Evolutionary conservation across 306 rosid species (phyloP).

Genomic region (Lathyrus oleraceus): DNA sequence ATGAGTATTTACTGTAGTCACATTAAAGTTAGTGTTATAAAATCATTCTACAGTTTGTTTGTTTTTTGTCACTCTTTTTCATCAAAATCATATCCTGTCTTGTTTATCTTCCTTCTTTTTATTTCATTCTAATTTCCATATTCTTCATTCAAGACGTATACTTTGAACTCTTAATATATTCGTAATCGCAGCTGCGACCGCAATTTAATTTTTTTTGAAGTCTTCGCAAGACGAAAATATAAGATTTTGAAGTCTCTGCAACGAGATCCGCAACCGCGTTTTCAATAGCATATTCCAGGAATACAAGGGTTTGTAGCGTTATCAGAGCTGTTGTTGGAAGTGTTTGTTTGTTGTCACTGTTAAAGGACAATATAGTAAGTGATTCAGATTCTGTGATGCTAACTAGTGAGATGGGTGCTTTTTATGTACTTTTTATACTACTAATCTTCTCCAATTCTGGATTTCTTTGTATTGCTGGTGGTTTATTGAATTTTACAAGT

Average conservation of each 20-base stretch:
- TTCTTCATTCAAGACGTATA: neutral
- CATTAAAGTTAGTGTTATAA: neutral
- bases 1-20: constrained; percentile 21
- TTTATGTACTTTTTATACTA: constrained; percentile 47
- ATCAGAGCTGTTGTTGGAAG: neutral
- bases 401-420: constrained; percentile 41
- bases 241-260: neutral
- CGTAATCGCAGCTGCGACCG: neutral
- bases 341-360: neutral
- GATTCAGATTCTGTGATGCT: constrained; percentile 14
- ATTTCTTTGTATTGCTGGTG: constrained; percentile 37
- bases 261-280: neutral
- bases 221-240: neutral
- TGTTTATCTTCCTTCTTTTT: neutral
- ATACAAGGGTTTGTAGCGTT: neutral
- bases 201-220: neutral
- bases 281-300: neutral
- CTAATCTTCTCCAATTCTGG: constrained; percentile 46
- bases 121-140: neutral
- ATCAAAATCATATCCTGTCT: neutral
- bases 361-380: neutral
- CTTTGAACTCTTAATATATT: neutral
- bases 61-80: constrained; percentile 35
- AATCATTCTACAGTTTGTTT: constrained; percentile 19
- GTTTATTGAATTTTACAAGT: constrained; percentile 36